Evolutionary conservation across 176 grass and related monocot species (phyloP).

Genomic region (Triticum dicoccoides): DNA sequence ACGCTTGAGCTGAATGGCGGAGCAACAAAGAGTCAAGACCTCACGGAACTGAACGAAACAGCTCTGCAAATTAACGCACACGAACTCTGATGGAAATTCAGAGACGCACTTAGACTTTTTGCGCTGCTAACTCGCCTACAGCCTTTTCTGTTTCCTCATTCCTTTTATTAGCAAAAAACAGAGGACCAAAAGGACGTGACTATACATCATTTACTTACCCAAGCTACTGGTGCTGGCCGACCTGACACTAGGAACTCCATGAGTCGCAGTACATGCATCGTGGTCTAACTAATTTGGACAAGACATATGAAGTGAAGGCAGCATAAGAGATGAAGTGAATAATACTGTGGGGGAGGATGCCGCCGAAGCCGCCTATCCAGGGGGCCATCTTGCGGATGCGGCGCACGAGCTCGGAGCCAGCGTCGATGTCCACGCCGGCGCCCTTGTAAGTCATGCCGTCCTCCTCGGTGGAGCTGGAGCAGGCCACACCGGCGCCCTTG

Average conservation of each 20-base stretch:
- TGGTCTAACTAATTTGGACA: too few species aligned
- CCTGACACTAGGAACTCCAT: too few species aligned
- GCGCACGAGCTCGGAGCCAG: constrained; percentile 74
- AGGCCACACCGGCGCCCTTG: constrained; percentile 41
- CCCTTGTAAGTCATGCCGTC: constrained; percentile 66
- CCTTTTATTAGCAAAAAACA: neutral
- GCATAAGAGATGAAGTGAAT: neutral
- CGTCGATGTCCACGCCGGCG: constrained; percentile 86
- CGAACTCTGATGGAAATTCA: neutral
- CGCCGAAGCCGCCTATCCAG: constrained; percentile 78
- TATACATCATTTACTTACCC: too few species aligned
- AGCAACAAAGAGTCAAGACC: too few species aligned
- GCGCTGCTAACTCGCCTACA: neutral
- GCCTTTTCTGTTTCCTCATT: neutral
- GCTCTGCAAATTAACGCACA: too few species aligned
- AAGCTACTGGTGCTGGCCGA: too few species aligned
- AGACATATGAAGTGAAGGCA: neutral
- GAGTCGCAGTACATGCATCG: too few species aligned
- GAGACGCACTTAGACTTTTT: neutral
- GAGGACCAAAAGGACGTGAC: too few species aligned
- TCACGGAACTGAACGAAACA: too few species aligned
- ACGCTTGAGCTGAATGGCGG: too few species aligned
- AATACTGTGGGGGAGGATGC: constrained; percentile 57
- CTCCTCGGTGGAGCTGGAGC: neutral
- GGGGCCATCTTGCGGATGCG: constrained; percentile 86